Base-by-base conservation (phyloP, 163 green algal species). In the Scenedesmus sp. region DNA sequence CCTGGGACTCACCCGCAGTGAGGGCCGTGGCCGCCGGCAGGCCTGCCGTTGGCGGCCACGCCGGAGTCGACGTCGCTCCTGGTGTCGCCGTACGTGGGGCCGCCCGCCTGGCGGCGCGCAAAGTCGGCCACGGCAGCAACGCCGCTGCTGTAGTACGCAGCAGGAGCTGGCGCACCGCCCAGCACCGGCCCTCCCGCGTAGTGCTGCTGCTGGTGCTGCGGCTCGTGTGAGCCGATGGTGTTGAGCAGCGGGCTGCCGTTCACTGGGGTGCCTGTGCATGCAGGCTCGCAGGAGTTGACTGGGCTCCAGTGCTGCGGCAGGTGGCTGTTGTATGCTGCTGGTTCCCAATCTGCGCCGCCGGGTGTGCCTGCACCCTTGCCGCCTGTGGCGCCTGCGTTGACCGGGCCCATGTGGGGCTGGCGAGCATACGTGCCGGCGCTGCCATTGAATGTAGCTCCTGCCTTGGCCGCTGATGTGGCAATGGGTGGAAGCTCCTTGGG, bases 1-100 rank as follows among this genome's bases (percentile, higher is more conserved):
- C 51, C n/a, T n/a, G n/a, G 15, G 35, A 3, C 68, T 6, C 65
- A 91, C 86, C 73, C 80, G 86, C 86, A 91, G n/a, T 80, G 73
- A 40, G 51, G 73, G 9, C 73, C 73, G 26, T 85, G 86, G 15
- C 86, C 73, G 9, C 85, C 70, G 3, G 44, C n/a, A 9, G 65
- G 16, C 49, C 70, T 72, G 37, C 30, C 68, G 40, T 56, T 79
- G 37, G 16, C 78, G 3, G 40, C 40, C 37, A 59, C 22, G 78
- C 37, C 42, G 40, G 9, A 61, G 81, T 33, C 46, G 5, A 24
- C 46, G 30, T 46, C 81, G 30, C 46, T 73, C 40, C 16, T 44
- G 30, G 26, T 44, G 81, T 72, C 51, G 5, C 30, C 49, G 15
- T 40, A 43, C 40, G 7, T 13, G 3, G 46, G 26, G 81, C 44